These are phyloP conservation scores for Colletotrichum sp. DNA, from an alignment of 2,329 filamentous ascomycete genomes.

Conservation along the genomic window DNA sequence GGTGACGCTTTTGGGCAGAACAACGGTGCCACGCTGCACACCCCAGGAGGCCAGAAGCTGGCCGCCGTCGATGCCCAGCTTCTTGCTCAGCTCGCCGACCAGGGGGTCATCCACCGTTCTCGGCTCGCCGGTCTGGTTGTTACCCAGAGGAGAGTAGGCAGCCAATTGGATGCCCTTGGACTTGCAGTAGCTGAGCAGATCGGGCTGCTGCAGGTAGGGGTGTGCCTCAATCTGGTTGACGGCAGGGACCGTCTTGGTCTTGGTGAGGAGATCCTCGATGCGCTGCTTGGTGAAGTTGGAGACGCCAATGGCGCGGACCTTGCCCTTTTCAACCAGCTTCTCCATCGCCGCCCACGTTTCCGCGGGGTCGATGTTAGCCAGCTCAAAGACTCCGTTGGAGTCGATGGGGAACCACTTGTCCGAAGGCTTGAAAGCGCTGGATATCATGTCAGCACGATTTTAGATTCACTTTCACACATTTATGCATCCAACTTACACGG, in stretches of 20 bases:
- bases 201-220: constrained; percentile 68
- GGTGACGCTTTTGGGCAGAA: constrained; percentile 74
- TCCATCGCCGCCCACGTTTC: constrained; percentile 45
- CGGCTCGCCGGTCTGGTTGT: constrained; percentile 50
- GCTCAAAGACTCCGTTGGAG: constrained; percentile 67
- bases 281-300: constrained; percentile 53
- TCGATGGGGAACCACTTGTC: constrained; percentile 44
- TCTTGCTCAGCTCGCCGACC: constrained; percentile 51
- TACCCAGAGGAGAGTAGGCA: constrained; percentile 70
- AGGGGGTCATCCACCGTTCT: constrained; percentile 54
- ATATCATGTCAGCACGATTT: neutral
- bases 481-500: constrained; percentile 30
- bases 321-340: constrained; percentile 40
- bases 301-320: constrained; percentile 52
- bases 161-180: constrained; percentile 64
- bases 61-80: constrained; percentile 43
- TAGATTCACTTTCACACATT: neutral
- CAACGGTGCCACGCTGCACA: constrained; percentile 67
- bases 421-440: constrained; percentile 59
- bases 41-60: constrained; percentile 62
- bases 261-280: constrained; percentile 47
- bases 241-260: constrained; percentile 61
- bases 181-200: constrained; percentile 61
- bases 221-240: constrained; percentile 75
- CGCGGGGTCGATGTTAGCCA: constrained; percentile 56